Evolutionary conservation across 345 rosid genomes (phyloP), one percentile per base, ranked within the genome.

Genomic region (Reutealis trisperma): DNA sequence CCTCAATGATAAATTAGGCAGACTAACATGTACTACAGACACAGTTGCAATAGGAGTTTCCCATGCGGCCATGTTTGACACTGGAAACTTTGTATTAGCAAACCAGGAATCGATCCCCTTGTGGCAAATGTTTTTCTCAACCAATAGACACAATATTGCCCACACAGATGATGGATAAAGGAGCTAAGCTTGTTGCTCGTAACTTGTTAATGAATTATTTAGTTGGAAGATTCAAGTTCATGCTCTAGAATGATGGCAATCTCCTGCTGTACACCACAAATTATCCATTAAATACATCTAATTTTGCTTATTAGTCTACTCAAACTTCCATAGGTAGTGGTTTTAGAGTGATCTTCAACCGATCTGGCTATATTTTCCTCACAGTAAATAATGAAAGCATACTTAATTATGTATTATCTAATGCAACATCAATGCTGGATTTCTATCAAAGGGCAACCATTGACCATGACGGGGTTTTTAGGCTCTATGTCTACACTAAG

Each of bases 101-200:
- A 58, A 64, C 34, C 11, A 25, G 30, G 78, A 73, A 2, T 74
- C 76, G 16, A 14, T 0, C 25, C 19, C 5, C 52, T 2, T 90
- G 71, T 88, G 97, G 93, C 74, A 83, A 72, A 86, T n/a, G 84
- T 59, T 92, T 88, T 72, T 75, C 27, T 45, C 5, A 81, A 16
- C 93, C 94, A 13, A 85, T 93, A 0, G 93, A 92, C 16, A 87
- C 92, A 2, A 44, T 92, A 2, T 54, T 90, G 25, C 92, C 94
- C 55, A 75, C 82, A 3, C 91, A 90, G 81, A 72, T n/a, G 4
- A 14, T 89, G 77, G 63, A 63, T 9, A 44, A 0, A 16, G 82
- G 71, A 27, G 6, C 9, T 37, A 21, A 63, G 42, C 81, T 89
- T 8, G 10, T 63, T 21, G 63, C 89, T 27, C 75, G 74, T 16